phyloP scores from a whole-genome alignment of 2,329 filamentous ascomycete species.

The Rasamsonia emersonii region DNA sequence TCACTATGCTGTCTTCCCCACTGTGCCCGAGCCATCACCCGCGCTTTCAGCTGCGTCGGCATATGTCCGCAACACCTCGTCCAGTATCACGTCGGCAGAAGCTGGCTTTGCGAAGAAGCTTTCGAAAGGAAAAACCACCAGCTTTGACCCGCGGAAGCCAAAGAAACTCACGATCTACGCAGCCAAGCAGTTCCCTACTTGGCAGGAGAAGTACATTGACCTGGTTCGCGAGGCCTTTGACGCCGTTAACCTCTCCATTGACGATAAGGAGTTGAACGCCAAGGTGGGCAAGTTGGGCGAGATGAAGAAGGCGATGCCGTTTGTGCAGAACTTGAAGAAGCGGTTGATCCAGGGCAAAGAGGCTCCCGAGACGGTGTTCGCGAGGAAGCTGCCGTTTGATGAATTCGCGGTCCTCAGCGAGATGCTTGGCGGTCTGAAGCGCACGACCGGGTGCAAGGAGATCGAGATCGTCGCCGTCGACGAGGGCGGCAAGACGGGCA shows the following conservation, averaged over 20 bases:
- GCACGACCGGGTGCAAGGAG: constrained; percentile 60
- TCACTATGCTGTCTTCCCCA: constrained; percentile 69
- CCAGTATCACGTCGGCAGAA: constrained; percentile 79
- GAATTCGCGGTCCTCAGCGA: constrained; percentile 66
- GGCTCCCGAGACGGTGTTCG: constrained; percentile 59
- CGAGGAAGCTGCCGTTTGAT: constrained; percentile 78
- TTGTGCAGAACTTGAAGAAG: constrained; percentile 80
- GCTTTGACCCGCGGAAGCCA: constrained; percentile 82
- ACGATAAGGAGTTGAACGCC: constrained; percentile 74
- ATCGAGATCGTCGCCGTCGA: constrained; percentile 66
- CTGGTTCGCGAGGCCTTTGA: constrained; percentile 66
- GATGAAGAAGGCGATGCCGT: constrained; percentile 98
- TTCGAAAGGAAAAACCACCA: constrained; percentile 78
- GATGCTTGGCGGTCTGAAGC: constrained; percentile 73
- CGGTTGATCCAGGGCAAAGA: constrained; percentile 63
- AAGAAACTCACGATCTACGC: constrained; percentile 87
- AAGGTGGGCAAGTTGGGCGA: constrained; percentile 68
- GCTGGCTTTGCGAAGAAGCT: constrained; percentile 69
- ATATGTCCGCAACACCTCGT: constrained; percentile 67
- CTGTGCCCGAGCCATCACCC: constrained; percentile 56
- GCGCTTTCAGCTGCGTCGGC: constrained; percentile 67
- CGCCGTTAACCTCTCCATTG: constrained; percentile 50
- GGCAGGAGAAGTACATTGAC: constrained; percentile 87
- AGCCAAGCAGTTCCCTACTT: constrained; percentile 70
- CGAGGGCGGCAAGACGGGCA: constrained; percentile 45